Base-by-base conservation (phyloP, 257 asterid genomes). In the Scutellaria barbata region DNA sequence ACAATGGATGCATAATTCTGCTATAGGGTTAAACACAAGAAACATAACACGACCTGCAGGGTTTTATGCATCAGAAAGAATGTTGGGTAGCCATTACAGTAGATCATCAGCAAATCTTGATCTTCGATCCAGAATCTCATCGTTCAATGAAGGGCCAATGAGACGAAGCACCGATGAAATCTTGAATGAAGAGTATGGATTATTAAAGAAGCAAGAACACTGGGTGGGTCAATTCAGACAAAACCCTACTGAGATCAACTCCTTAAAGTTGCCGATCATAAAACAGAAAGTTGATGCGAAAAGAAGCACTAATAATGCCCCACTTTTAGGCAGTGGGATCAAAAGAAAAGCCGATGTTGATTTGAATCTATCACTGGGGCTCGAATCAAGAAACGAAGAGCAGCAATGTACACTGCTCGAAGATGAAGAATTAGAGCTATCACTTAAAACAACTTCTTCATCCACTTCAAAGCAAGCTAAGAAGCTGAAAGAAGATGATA, bases 331-430 rank as follows among this genome's bases (percentile, higher is more conserved):
- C 16, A 33, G 56, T 43, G 77, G 68, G 52, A 54, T 55, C n/a
- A 89, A 91, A 74, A 83, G 96, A 69, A 85, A 84, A 76, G 82
- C 81, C 68, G 82, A 71, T 10, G 64, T 89, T 5, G 88, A 87
- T 37, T 71, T 91, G 84, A 85, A 82, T 40, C 75, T 92, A 54
- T 85, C 93, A n/a, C 90, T 92, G 1, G 79, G 86, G 54, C 42
- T 79, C 3, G 85, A 81, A 68, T 56, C 78, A 20, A 42, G 61
- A 60, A 66, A 75, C 2, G 71, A 50, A 35, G 68, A 76, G 68
- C 63, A 40, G 63, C 0, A 17, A 52, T 3, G 53, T 11, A 13
- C n/a, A 48, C 20, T 48, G 20, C 54, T 48, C 0, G 85, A 77
- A 0, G 86, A 81, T 0, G 82, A 74, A 13, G 57, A 56, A 14